These are phyloP conservation scores for Leccinum arenicola DNA, from an alignment of 768 basidiomycete species.

Conservation along the genomic window DNA sequence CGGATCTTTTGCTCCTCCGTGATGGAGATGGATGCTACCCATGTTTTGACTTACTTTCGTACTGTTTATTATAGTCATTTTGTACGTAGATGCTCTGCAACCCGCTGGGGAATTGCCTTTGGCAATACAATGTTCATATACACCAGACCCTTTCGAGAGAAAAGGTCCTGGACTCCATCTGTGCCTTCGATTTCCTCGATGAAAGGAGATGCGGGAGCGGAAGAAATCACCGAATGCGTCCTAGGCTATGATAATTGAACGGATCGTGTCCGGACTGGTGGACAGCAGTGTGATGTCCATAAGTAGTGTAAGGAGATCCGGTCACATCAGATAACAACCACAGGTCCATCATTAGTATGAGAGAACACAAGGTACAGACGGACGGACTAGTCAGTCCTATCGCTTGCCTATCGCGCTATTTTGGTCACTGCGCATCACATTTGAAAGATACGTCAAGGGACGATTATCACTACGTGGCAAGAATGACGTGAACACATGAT, in stretches of 20 bases:
- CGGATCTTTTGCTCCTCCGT: neutral
- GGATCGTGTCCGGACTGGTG: neutral
- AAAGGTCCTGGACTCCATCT: neutral
- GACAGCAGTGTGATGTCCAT: neutral
- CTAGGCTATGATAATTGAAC: neutral
- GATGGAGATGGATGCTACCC: neutral
- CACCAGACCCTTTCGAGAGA: neutral
- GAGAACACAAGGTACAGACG: neutral
- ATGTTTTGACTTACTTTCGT: conserved; percentile 2
- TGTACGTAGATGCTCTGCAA: neutral
- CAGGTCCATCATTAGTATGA: neutral
- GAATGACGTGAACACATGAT: neutral
- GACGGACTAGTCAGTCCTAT: neutral
- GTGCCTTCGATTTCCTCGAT: neutral
- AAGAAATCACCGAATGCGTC: neutral
- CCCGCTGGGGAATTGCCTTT: neutral
- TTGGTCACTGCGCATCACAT: neutral
- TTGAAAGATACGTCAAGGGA: neutral
- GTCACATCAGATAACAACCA: neutral
- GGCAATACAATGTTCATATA: neutral
- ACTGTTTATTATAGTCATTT: neutral
- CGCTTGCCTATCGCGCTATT: neutral
- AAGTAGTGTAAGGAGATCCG: neutral
- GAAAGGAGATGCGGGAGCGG: neutral
- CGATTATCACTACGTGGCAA: neutral